phyloP scores from a whole-genome alignment of 768 basidiomycete genomes.

The Candolleomyces eurysporus region DNA sequence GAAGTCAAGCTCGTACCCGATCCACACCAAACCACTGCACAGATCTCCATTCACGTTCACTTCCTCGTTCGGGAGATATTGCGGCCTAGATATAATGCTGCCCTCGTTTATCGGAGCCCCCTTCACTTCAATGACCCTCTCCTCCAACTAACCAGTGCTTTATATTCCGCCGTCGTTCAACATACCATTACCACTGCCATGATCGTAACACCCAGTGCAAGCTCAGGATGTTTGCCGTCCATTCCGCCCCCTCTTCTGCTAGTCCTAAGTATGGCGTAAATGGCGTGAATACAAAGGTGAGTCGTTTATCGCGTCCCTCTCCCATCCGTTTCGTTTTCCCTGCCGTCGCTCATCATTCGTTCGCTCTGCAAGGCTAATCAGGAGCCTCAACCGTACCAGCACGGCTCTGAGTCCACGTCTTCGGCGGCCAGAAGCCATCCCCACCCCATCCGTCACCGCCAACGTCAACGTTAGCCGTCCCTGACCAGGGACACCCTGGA shows the following conservation, averaged over 20 bases:
- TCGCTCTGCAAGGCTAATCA: slow-evolving; percentile 7
- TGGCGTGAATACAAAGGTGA: slow-evolving; percentile 22
- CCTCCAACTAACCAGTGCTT: slow-evolving; percentile 4
- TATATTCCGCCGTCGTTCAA: too few species aligned
- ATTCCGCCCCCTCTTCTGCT: slow-evolving; percentile 23
- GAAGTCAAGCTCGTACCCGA: neutral
- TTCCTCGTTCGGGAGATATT: too few species aligned
- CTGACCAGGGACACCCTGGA: too few species aligned
- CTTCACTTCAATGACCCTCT: neutral
- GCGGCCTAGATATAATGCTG: neutral
- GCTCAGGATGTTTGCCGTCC: slow-evolving; percentile 28
- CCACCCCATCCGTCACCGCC: too few species aligned
- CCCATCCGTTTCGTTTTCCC: neutral
- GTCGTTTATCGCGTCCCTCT: too few species aligned
- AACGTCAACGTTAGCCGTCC: too few species aligned
- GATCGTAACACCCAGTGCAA: too few species aligned
- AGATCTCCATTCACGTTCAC: neutral
- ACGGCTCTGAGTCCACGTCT: slow-evolving; percentile 27
- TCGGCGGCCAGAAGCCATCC: slow-evolving; percentile 20
- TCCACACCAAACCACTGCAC: neutral
- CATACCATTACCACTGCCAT: too few species aligned
- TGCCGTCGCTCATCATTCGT: neutral
- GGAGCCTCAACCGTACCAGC: slow-evolving; percentile 17
- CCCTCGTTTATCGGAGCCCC: neutral
- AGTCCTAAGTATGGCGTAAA: slow-evolving; percentile 23